Evolutionary conservation across 805 yeast species (phyloP), one percentile per base, ranked within the genome.

Genomic region (Saccharomycopsis vini): DNA sequence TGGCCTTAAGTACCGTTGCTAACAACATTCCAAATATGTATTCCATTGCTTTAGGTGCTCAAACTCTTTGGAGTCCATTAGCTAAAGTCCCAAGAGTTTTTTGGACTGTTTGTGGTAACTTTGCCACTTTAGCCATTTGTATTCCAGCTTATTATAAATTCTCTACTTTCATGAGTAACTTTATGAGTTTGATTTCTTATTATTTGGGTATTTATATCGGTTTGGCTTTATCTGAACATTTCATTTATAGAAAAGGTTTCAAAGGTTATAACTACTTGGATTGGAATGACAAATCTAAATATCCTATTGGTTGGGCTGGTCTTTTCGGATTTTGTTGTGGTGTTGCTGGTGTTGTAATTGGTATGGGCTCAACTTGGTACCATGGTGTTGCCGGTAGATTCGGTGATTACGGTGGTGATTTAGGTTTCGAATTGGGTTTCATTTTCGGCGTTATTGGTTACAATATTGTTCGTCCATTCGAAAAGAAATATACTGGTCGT

Each of bases 1-100:
- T 89, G 51, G 86, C 95, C 15, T 65, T 89, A 52, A 85, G 95
- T 26, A 86, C 95, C 26, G 81, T 89, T 45, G 80, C 95, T 52
- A 87, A 86, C 72, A 88, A 87, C 68, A 77, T 88, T 62, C 96
- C 96, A 63, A 88, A 87, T 69, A 79, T 87, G 82, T 89, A 89
- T 70, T 85, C 97, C 21, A 75, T 87, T 56, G 89, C 87, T 33
- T 71, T 89, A 58, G 79, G 88, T 52, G 87, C 88, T 29, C 97
- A 89, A 67, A 77, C 92, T 36, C 66, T 83, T 55, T 83, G 90
- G 83, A 75, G 82, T 45, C 77, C 75, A 51, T 74, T 88, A 57
- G 69, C 77, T 35, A 74, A 69, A 57, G 68, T 89, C 47, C 97
- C 96, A 57, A 77, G 96, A 71, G 72, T 81, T 41, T 53, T 79